phyloP scores from a whole-genome alignment of 2,329 filamentous ascomycete genomes.

The Coniochaeta sp. region DNA sequence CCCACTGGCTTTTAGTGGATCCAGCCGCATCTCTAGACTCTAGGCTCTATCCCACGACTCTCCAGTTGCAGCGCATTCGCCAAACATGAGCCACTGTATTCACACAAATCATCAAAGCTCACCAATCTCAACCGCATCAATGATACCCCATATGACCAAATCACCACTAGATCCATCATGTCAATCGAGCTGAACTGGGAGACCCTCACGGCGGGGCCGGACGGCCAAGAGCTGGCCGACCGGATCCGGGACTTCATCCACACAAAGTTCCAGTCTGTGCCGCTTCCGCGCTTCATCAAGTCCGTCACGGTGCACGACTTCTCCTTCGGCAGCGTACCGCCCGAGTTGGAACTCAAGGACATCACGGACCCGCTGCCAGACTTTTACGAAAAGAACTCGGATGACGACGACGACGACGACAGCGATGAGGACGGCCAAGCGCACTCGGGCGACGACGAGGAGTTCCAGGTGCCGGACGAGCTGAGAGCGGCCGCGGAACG shows the following conservation, averaged over 20 bases:
- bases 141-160: neutral
- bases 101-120: neutral
- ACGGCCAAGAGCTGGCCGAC: constrained; percentile 77
- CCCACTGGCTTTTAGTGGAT: neutral
- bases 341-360: constrained; percentile 87
- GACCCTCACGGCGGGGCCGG: constrained; percentile 78
- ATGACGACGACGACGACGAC: constrained; percentile 51
- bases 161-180: constrained; percentile 46
- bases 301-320: constrained; percentile 93
- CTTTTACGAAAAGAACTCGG: constrained; percentile 73
- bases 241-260: constrained; percentile 90
- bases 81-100: neutral
- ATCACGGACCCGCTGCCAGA: constrained; percentile 92
- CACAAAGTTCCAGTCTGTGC: constrained; percentile 87
- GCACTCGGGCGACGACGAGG: constrained; percentile 25
- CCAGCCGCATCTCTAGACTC: too few species aligned
- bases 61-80: too few species aligned
- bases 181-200: constrained; percentile 98
- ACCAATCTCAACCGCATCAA: neutral
- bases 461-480: constrained; percentile 23
- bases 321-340: constrained; percentile 77
- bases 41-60: too few species aligned
- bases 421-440: constrained; percentile 37
- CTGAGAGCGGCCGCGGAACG: constrained; percentile 17
- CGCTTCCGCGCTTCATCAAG: constrained; percentile 91